Evolutionary conservation across 1,139 yeast species (phyloP).

Genomic region (Candida frijolesensis): DNA sequence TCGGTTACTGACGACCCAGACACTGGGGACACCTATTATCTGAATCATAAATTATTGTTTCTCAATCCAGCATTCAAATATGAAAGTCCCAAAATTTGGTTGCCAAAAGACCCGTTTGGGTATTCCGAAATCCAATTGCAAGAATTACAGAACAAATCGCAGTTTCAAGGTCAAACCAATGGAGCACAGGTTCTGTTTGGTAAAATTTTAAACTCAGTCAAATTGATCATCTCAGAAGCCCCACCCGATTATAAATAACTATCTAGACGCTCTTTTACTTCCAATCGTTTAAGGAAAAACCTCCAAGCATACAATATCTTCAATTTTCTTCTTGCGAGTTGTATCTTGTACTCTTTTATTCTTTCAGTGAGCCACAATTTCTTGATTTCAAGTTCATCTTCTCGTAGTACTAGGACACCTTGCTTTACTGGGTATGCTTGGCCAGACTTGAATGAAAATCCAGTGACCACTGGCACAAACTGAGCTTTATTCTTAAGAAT

Average conservation of each 20-base stretch:
- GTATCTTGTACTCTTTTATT: slow-evolving; percentile 15
- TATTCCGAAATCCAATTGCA: slow-evolving; percentile 18
- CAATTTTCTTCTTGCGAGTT: not conserved
- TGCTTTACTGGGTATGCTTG: slow-evolving; percentile 32
- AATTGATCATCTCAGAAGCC: slow-evolving; percentile 29
- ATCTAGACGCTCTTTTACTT: slow-evolving; percentile 27
- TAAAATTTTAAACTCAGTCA: slow-evolving; percentile 17
- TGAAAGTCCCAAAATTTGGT: slow-evolving; percentile 37
- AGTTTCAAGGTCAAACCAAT: slow-evolving; percentile 26
- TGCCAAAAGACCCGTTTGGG: slow-evolving; percentile 32
- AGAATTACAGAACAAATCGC: slow-evolving; percentile 12
- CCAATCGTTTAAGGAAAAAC: slow-evolving; percentile 21
- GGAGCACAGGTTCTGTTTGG: slow-evolving; percentile 30
- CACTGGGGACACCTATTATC: slow-evolving; percentile 14
- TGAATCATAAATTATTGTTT: slow-evolving; percentile 26
- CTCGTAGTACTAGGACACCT: slow-evolving; percentile 31
- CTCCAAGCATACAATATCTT: slow-evolving; percentile 23
- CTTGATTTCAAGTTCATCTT: slow-evolving; percentile 23
- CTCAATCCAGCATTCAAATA: slow-evolving; percentile 38
- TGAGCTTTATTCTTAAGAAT: slow-evolving; percentile 21
- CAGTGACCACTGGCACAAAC: slow-evolving; percentile 39
- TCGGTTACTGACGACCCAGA: slow-evolving; percentile 1
- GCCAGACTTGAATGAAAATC: slow-evolving; percentile 30
- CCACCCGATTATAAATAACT: slow-evolving; percentile 40
- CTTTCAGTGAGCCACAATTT: slow-evolving; percentile 32